Percentiles rank a stretch among this genome's conserved stretches.
Evolutionary conservation across 2,329 filamentous ascomycete species (phyloP).

Genomic region (Rhinocladiella mackenziei): DNA sequence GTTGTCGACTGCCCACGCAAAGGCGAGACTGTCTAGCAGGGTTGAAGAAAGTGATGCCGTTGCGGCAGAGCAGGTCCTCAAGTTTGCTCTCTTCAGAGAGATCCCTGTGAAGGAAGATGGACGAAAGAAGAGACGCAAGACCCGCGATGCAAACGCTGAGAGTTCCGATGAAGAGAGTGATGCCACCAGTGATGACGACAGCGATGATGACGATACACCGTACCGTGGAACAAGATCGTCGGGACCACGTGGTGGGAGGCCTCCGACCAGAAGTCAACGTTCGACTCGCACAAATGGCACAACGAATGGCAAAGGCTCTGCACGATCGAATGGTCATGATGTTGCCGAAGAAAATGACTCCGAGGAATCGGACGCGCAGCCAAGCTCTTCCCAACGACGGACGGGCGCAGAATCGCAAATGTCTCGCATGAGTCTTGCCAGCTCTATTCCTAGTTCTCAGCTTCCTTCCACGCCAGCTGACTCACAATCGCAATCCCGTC

Average conservation of each 20-base stretch:
- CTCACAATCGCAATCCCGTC: constrained; percentile 35
- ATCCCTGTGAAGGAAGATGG: constrained; percentile 65
- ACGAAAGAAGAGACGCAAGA: constrained; percentile 77
- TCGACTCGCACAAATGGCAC: constrained; percentile 32
- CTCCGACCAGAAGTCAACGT: constrained; percentile 26
- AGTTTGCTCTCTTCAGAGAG: constrained; percentile 97
- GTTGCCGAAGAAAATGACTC: constrained; percentile 51
- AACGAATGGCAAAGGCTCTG: constrained; percentile 35
- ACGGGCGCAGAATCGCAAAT: constrained; percentile 39
- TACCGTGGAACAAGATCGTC: constrained; percentile 27
- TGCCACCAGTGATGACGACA: constrained; percentile 38
- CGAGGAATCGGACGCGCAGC: constrained; percentile 50
- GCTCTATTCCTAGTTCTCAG: constrained; percentile 75
- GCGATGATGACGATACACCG: constrained; percentile 28
- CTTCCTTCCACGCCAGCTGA: constrained; percentile 45
- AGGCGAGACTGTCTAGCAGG: constrained; percentile 78
- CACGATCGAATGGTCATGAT: constrained; percentile 48
- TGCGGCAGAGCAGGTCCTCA: constrained; percentile 81
- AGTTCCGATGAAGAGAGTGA: constrained; percentile 60
- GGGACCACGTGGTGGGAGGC: constrained; percentile 30
- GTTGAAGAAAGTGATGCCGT: constrained; percentile 87
- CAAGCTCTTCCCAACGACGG: constrained; percentile 38
- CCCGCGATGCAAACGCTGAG: constrained; percentile 63
- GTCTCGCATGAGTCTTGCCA: constrained; percentile 61
- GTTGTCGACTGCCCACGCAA: constrained; percentile 92